Evolutionary conservation across 2,329 filamentous ascomycete species (phyloP).

Genomic region (Colletotrichum limetticola): DNA sequence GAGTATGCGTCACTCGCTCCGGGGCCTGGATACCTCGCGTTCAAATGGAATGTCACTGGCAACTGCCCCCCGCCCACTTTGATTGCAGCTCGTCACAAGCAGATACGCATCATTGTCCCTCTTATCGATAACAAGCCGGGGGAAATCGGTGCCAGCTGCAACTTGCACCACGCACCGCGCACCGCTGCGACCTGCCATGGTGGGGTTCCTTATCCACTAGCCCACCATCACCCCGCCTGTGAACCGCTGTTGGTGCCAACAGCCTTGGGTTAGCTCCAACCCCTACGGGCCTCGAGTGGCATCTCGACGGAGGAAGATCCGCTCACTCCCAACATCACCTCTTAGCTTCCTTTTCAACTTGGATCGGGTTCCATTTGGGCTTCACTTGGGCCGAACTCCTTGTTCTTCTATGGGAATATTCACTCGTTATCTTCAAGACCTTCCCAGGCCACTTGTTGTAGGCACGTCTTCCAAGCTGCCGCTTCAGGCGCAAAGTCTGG

Average conservation of each 20-base stretch:
- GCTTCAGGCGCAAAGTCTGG: conserved; percentile 4
- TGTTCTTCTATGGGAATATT: background rate
- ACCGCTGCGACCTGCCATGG: background rate
- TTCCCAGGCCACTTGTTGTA: background rate
- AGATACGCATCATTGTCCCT: conserved; percentile 18
- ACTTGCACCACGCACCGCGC: conserved; percentile 1
- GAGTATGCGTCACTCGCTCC: conserved; percentile 2
- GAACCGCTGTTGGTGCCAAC: conserved; percentile 12
- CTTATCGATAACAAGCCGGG: conserved; percentile 32
- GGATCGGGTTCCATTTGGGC: background rate
- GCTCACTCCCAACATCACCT: conserved; percentile 28
- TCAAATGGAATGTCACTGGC: conserved; percentile 31
- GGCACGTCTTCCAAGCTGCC: background rate
- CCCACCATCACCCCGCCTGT: conserved; percentile 26
- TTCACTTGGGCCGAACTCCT: background rate
- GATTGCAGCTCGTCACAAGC: background rate
- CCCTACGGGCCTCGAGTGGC: background rate
- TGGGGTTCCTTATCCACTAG: background rate
- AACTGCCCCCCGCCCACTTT: conserved; percentile 21
- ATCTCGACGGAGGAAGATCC: conserved; percentile 24
- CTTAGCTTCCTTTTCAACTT: background rate
- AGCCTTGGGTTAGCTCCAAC: background rate
- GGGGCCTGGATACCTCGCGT: conserved; percentile 1
- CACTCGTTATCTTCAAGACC: background rate
- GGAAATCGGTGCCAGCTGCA: conserved; percentile 19